Evolutionary conservation across 208 protist species (phyloP).

Genomic region (Leishmania tropica): DNA sequence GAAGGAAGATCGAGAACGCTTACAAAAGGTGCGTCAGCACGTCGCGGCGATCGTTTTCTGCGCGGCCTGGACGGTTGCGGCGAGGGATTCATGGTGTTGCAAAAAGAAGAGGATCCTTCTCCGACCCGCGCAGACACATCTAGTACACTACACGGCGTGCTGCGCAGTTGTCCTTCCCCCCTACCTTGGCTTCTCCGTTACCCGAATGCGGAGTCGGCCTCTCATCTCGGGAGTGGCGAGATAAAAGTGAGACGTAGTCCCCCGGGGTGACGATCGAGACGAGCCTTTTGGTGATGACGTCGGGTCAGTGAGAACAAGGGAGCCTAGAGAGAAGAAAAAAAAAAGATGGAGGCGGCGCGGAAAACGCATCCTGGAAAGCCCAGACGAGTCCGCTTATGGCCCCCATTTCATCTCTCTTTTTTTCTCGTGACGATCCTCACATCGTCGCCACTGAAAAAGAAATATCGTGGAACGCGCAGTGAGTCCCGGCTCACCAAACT

Average conservation of each 20-base stretch:
- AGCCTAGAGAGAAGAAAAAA: neutral
- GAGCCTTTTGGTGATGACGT: neutral
- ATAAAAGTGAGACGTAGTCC: neutral
- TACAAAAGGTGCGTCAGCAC: neutral
- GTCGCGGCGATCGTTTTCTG: neutral
- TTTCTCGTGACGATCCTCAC: neutral
- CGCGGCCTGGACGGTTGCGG: neutral
- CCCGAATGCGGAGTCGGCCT: neutral
- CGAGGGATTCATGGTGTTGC: neutral
- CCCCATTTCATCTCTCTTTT: neutral
- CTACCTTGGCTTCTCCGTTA: neutral
- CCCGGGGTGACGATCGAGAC: neutral
- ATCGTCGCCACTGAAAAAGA: neutral
- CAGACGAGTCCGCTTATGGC: neutral
- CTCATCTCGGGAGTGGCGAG: neutral
- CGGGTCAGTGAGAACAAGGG: neutral
- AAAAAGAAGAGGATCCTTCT: neutral
- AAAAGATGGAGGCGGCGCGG: neutral
- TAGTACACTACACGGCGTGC: neutral
- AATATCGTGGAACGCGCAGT: neutral
- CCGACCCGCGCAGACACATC: neutral
- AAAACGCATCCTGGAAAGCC: neutral
- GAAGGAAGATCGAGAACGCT: conserved; percentile 7
- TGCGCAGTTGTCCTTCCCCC: neutral
- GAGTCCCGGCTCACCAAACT: neutral